Conservation (phyloP, 768 basidiomycete genomes). For the Kwoniella sp. region DNA sequence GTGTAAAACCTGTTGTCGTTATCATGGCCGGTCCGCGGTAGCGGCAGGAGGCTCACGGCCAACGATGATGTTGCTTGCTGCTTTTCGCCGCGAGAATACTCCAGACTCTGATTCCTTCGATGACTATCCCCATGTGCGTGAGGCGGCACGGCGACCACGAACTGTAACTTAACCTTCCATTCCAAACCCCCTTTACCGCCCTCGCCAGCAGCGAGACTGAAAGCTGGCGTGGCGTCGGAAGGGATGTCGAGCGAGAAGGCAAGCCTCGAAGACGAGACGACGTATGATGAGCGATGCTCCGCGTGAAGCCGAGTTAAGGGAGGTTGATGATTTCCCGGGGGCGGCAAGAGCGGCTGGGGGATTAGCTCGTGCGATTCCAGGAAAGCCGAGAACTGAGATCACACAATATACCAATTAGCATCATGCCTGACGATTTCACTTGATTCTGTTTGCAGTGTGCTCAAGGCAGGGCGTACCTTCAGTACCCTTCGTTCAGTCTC, state of each 20-base stretch:
- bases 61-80: not conserved
- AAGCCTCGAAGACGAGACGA: slow-evolving; percentile 71
- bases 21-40: slow-evolving; percentile 57
- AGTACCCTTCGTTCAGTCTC: slow-evolving; percentile 74
- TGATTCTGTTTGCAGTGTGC: not conserved
- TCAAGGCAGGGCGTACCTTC: slow-evolving; percentile 63
- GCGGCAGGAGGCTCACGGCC: slow-evolving; percentile 24
- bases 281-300: slow-evolving; percentile 79
- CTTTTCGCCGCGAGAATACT: slow-evolving; percentile 5
- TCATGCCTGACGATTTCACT: not conserved
- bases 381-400: slow-evolving; percentile 75
- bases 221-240: slow-evolving; percentile 84
- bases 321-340: slow-evolving; percentile 57
- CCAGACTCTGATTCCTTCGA: not conserved
- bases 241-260: slow-evolving; percentile 91
- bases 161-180: slow-evolving; percentile 84
- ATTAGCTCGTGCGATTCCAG: slow-evolving; percentile 81
- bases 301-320: slow-evolving; percentile 76
- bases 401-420: slow-evolving; percentile 18
- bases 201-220: slow-evolving; percentile 66
- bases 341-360: slow-evolving; percentile 63
- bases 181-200: slow-evolving; percentile 69
- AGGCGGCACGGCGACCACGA: slow-evolving; percentile 73
- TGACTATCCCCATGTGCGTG: slow-evolving; percentile 3
- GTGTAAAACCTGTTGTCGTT: slow-evolving; percentile 64